Evolutionary conservation across 2,329 filamentous ascomycete genomes (phyloP).

Genomic region (Diaporthe sp.): DNA sequence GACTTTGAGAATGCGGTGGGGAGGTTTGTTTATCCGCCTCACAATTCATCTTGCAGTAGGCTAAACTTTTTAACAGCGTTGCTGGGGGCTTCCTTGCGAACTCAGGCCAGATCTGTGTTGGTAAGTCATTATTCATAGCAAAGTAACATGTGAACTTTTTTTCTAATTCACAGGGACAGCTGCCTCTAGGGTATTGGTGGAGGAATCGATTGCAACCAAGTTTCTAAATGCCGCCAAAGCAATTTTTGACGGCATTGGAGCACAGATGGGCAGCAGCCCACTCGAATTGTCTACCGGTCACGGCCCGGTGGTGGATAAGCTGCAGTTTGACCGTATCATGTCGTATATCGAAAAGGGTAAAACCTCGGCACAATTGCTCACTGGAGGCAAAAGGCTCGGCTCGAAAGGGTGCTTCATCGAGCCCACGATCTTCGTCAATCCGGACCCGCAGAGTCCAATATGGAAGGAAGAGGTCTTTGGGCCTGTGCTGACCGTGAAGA

Average conservation of each 20-base stretch:
- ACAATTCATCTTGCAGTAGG: background rate
- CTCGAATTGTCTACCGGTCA: background rate
- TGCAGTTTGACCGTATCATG: slow-evolving; percentile 27
- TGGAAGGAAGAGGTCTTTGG: slow-evolving; percentile 30
- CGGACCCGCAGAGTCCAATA: slow-evolving; percentile 1
- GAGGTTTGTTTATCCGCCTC: slow-evolving; percentile 1
- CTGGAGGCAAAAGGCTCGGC: slow-evolving; percentile 16
- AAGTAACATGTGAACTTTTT: background rate
- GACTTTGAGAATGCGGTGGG: slow-evolving; percentile 52
- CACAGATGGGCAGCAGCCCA: slow-evolving; percentile 9
- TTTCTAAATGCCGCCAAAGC: slow-evolving; percentile 11
- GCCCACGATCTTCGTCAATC: slow-evolving; percentile 22
- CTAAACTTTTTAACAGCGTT: slow-evolving; percentile 1
- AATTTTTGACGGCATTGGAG: background rate
- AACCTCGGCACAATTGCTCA: background rate
- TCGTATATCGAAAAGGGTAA: slow-evolving; percentile 26
- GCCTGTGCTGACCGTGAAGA: slow-evolving; percentile 13
- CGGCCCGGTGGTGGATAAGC: slow-evolving; percentile 25
- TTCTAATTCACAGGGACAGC: slow-evolving; percentile 5
- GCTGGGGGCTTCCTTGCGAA: slow-evolving; percentile 24
- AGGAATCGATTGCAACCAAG: slow-evolving; percentile 29
- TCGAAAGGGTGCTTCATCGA: slow-evolving; percentile 20
- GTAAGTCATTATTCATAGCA: slow-evolving; percentile 10
- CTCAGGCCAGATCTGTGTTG: slow-evolving; percentile 29
- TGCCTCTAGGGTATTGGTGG: slow-evolving; percentile 34